These are phyloP conservation scores for Auricularia sp. DNA, from an alignment of 768 basidiomycete species.

Conservation along the genomic window DNA sequence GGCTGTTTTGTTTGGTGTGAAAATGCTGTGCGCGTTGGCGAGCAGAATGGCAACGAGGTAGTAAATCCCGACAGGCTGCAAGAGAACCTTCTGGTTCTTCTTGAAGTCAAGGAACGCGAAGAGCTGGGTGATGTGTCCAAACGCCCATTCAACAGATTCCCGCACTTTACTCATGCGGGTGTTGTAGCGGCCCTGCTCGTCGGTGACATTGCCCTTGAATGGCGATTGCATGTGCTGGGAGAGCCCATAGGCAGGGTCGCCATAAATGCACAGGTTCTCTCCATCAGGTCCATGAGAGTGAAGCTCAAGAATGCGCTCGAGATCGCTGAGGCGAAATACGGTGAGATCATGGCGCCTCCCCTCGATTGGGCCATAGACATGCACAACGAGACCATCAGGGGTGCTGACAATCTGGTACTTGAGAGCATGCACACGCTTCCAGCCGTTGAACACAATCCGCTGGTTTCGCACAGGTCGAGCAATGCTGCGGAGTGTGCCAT, in stretches of 20 bases:
- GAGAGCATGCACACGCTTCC: constrained; percentile 20
- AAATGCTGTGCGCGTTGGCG: constrained; percentile 31
- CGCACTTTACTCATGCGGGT: constrained; percentile 15
- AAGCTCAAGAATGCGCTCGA: constrained; percentile 1
- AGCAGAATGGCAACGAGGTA: constrained; percentile 20
- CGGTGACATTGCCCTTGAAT: constrained; percentile 8
- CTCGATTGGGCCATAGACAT: constrained; percentile 17
- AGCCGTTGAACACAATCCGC: constrained; percentile 14
- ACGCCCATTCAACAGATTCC: constrained; percentile 22
- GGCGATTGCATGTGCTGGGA: constrained; percentile 14
- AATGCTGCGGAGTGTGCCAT: constrained; percentile 17
- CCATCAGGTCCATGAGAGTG: constrained; percentile 3
- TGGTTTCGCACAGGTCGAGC: constrained; percentile 12
- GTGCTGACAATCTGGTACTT: constrained; percentile 22
- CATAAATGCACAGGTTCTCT: constrained; percentile 14
- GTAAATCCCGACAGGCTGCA: constrained; percentile 17
- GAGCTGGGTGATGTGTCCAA: constrained; percentile 12
- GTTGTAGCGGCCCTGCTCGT: constrained; percentile 19
- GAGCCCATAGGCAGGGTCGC: constrained; percentile 20
- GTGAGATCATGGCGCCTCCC: constrained; percentile 14
- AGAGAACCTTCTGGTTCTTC: constrained; percentile 14
- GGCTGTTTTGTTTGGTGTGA: no score
- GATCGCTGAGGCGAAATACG: constrained; percentile 10
- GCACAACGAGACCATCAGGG: constrained; percentile 20
- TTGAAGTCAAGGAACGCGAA: constrained; percentile 20